These are phyloP conservation scores for Erysimum cheiranthoides DNA, from an alignment of 345 rosid species.

Conservation along the genomic window DNA sequence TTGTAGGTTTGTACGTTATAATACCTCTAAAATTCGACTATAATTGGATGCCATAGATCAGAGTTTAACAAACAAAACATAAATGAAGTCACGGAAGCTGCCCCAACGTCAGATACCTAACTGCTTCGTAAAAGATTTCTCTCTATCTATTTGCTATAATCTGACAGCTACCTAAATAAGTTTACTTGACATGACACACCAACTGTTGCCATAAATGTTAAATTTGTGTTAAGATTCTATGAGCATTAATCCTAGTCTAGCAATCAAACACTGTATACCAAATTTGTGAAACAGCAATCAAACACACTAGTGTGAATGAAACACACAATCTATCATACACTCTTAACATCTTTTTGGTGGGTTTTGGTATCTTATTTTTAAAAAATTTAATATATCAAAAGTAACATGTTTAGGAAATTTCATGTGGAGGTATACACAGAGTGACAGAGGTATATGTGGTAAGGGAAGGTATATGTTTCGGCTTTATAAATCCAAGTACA, in stretches of 20 bases:
- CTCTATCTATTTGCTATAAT: constrained; percentile 8
- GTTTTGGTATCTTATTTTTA: neutral
- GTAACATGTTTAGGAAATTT: too few relatives aligned
- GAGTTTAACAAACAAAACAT: constrained; percentile 23
- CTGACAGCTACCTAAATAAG: constrained; percentile 26
- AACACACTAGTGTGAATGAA: neutral
- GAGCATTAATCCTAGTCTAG: constrained; percentile 7
- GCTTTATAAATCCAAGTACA: too few relatives aligned
- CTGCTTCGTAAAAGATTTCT: neutral
- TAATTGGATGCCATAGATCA: neutral
- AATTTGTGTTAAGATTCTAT: constrained; percentile 9
- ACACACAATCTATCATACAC: neutral
- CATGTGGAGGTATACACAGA: too few relatives aligned
- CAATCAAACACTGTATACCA: neutral
- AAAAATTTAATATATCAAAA: too few relatives aligned
- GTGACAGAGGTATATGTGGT: too few relatives aligned
- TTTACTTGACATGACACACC: constrained; percentile 18
- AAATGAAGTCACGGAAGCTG: constrained; percentile 34
- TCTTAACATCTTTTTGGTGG: neutral
- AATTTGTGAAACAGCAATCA: neutral
- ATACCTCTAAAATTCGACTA: neutral
- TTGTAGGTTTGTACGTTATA: neutral
- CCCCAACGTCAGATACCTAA: constrained; percentile 25
- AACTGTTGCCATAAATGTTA: constrained; percentile 19
- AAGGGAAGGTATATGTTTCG: too few relatives aligned